phyloP scores from a whole-genome alignment of 345 rosid genomes.

The thale cress (Arabidopsis thaliana) region DNA sequence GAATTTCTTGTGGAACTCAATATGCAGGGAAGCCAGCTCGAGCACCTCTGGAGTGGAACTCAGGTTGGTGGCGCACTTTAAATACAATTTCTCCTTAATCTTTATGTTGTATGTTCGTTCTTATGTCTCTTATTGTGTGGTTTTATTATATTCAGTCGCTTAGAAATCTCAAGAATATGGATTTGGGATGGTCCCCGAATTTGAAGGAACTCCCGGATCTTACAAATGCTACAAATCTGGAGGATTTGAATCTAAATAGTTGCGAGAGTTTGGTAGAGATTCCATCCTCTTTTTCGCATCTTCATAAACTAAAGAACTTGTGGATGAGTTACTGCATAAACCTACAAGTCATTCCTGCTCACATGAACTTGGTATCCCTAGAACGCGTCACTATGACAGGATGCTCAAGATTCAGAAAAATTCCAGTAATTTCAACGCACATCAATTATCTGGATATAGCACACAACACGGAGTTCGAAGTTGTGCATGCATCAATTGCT shows the following conservation, averaged over 20 bases:
- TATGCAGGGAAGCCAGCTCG: background rate
- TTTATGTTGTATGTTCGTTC: background rate
- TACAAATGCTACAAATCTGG: constrained; percentile 26
- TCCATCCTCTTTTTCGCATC: background rate
- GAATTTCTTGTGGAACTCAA: constrained; percentile 23
- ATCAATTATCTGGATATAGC: background rate
- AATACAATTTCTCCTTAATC: background rate
- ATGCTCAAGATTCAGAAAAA: constrained; percentile 17
- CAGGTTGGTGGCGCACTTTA: constrained; percentile 13
- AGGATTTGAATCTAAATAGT: background rate
- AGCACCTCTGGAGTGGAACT: constrained; percentile 30
- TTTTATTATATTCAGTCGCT: constrained; percentile 15
- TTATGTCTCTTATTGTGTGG: background rate
- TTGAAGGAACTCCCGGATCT: constrained; percentile 31
- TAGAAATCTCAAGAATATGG: constrained; percentile 19
- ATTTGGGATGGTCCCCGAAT: background rate
- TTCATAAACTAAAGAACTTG: constrained; percentile 3
- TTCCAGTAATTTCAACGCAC: constrained; percentile 4
- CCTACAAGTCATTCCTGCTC: background rate
- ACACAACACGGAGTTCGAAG: background rate
- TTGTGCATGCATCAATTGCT: background rate
- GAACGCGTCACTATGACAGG: background rate
- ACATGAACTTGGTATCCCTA: background rate
- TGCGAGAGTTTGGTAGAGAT: constrained; percentile 29
- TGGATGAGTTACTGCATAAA: background rate